Evolutionary conservation across 225 moss, liverwort and hornwort species (phyloP).

Genomic region (Marchantia polymorpha): DNA sequence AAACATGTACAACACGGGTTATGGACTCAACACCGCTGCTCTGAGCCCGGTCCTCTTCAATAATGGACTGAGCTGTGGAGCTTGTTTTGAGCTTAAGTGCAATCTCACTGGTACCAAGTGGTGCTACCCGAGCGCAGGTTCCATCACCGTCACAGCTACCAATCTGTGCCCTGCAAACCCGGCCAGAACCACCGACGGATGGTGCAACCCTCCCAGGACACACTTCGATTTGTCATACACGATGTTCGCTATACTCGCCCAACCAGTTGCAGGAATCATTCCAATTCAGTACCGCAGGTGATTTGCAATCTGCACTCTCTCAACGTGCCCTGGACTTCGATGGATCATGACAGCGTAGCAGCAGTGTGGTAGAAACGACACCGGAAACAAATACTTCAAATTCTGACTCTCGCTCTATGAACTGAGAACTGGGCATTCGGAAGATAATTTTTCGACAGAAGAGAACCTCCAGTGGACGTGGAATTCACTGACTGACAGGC

Average conservation of each 20-base stretch:
- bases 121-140: slow-evolving; percentile 24
- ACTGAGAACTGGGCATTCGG: neutral
- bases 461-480: neutral
- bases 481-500: neutral
- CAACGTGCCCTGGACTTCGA: too few species aligned
- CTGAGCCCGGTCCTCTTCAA: slow-evolving; percentile 35
- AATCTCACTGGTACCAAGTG: slow-evolving; percentile 1
- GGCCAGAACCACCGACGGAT: slow-evolving; percentile 30
- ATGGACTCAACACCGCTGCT: slow-evolving; percentile 28
- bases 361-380: neutral
- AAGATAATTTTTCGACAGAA: neutral
- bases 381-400: neutral
- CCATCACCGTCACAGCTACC: slow-evolving; percentile 43
- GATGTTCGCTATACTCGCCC: slow-evolving; percentile 36
- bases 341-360: too few species aligned
- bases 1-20: slow-evolving; percentile 26
- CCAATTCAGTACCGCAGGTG: slow-evolving; percentile 44
- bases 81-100: slow-evolving; percentile 43
- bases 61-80: slow-evolving; percentile 32
- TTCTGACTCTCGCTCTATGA: neutral
- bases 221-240: slow-evolving; percentile 53
- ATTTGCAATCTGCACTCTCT: neutral
- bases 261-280: slow-evolving; percentile 34
- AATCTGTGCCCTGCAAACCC: slow-evolving; percentile 47
- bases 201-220: slow-evolving; percentile 49